Evolutionary conservation across 1,284 basidiomycete genomes (phyloP), one percentile per base, ranked within the genome.

Genomic region (Melampsora americana): DNA sequence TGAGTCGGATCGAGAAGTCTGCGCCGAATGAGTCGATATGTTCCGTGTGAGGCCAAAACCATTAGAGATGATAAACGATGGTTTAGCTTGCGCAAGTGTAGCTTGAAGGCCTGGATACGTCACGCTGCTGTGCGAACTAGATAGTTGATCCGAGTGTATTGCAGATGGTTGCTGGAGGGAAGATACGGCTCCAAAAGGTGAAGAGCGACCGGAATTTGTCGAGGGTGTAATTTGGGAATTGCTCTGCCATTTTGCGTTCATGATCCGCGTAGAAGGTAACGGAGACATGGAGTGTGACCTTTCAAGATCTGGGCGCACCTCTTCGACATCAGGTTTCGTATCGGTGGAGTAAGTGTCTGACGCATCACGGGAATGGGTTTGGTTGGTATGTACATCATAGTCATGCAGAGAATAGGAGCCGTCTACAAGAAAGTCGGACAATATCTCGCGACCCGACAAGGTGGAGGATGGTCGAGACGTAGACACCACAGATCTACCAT

Each of bases 381-480:
- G 50, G 28, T 56, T 5, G 28, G 53, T 20, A 56, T 28, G n/a
- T n/a, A 28, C 18, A 3, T 23, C 6, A 28, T 56, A 56, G 28
- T 56, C 53, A 28, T 56, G 53, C n/a, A 56, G 20, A n/a, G n/a
- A n/a, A 28, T 56, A 56, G 11, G 53, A 56, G 4, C 28, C 28
- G 53, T 23, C 53, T n/a, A 56, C 53, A 20, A 56, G 4, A 14
- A 23, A 56, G 53, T 56, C 20, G n/a, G 53, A 26, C 28, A 56
- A 44, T 11, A 44, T 44, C 16, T 44, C 12, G 20, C n/a, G 53
- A 16, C 53, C 53, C n/a, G 28, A 56, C n/a, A 28, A n/a, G 28
- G 53, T 56, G 53, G 53, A n/a, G n/a, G n/a, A 28, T 28, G 53
- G 53, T n/a, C 53, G 53, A 56, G 53, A 56, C 28, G 28, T 56